Percentiles rank a stretch among this genome's conserved stretches.
phyloP scores from a whole-genome alignment of 2,329 filamentous ascomycete species.

The Neocucurbitaria cava region DNA sequence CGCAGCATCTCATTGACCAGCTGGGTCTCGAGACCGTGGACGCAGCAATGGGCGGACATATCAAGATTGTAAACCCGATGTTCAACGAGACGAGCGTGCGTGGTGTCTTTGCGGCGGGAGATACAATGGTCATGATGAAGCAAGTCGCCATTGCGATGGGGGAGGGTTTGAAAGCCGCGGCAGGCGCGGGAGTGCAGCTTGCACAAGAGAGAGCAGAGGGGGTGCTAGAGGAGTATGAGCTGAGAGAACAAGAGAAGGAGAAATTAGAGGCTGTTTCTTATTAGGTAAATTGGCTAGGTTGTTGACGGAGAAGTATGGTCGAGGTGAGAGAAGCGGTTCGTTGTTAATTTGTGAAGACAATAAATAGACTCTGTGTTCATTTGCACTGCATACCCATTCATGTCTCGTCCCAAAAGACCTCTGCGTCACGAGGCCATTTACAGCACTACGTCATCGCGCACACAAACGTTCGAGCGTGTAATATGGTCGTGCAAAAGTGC shows the following conservation, averaged over 20 bases:
- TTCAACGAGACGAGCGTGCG: constrained; percentile 59
- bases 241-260: neutral
- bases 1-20: constrained; percentile 40
- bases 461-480: too few species aligned
- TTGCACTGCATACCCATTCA: too few species aligned
- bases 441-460: too few species aligned
- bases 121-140: constrained; percentile 49
- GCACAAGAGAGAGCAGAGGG: constrained; percentile 25
- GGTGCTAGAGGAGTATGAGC: constrained; percentile 9
- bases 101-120: constrained; percentile 63
- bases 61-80: constrained; percentile 51
- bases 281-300: neutral
- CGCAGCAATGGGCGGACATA: constrained; percentile 50
- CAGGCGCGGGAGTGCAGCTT: constrained; percentile 33
- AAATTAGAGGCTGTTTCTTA: neutral
- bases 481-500: too few species aligned
- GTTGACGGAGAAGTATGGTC: too few species aligned
- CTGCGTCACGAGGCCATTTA: too few species aligned
- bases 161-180: constrained; percentile 37
- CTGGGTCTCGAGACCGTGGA: constrained; percentile 48
- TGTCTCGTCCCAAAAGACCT: too few species aligned
- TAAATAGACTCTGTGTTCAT: too few species aligned
- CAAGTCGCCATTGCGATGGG: constrained; percentile 40
- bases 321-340: too few species aligned
- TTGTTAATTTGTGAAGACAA: too few species aligned